Conservation (phyloP, 2,329 filamentous ascomycete genomes). For the Sphaerulina musiva region DNA sequence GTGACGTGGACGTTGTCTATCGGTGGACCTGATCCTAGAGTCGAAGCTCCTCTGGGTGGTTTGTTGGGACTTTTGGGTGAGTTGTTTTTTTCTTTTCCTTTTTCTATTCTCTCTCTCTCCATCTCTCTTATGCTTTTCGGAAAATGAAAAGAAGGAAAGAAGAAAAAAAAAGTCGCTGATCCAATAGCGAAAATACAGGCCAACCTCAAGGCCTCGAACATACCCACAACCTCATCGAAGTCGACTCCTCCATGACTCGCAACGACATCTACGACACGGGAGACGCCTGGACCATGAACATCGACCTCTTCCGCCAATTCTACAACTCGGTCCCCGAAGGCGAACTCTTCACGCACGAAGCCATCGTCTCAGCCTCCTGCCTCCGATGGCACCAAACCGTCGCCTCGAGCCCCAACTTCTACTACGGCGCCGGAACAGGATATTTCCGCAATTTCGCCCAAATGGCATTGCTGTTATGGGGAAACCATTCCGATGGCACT, state of each 20-base stretch:
- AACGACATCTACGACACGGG: slow-evolving; percentile 34
- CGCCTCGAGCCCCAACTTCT: slow-evolving; percentile 38
- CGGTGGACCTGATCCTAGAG: neutral
- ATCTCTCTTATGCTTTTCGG: too few relatives aligned
- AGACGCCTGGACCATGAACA: slow-evolving; percentile 9
- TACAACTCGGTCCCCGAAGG: slow-evolving; percentile 31
- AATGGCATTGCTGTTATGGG: neutral
- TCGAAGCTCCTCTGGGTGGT: neutral
- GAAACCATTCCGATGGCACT: neutral
- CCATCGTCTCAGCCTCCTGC: slow-evolving; percentile 33
- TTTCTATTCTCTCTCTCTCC: too few relatives aligned
- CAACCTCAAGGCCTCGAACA: neutral
- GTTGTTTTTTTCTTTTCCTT: neutral
- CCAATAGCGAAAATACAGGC: neutral
- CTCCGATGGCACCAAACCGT: slow-evolving; percentile 38
- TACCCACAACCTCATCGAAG: slow-evolving; percentile 23
- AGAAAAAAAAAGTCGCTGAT: neutral
- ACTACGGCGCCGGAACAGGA: slow-evolving; percentile 33
- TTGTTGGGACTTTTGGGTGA: neutral
- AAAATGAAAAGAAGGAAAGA: too few relatives aligned
- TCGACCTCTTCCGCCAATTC: slow-evolving; percentile 8
- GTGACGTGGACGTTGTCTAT: neutral
- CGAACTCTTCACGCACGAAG: slow-evolving; percentile 37
- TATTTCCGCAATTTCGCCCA: neutral
- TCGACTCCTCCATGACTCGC: slow-evolving; percentile 38